Conservation (phyloP, 495 filamentous ascomycete genomes). For the Aspergillus ellipticus region DNA sequence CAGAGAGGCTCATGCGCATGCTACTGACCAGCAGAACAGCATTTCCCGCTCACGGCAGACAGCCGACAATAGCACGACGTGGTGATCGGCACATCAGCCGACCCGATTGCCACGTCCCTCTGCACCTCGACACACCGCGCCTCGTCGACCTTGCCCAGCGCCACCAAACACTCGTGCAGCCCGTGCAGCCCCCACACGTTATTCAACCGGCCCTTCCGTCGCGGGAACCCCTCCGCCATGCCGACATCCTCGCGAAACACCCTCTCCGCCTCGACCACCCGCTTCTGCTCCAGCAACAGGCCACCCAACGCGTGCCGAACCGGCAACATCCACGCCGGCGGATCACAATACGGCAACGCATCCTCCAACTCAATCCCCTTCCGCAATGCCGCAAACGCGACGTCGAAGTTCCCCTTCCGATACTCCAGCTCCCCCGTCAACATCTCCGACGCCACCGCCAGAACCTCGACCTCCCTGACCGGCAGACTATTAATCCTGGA, state of each 20-base stretch:
- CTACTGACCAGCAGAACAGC: neutral
- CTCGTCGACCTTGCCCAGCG: neutral
- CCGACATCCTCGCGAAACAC: conserved; percentile 1
- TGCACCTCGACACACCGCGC: neutral
- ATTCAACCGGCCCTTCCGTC: neutral
- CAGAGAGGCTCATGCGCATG: too few relatives aligned
- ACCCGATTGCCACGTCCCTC: neutral
- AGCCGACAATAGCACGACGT: conserved; percentile 8
- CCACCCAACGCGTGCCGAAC: neutral
- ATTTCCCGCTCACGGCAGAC: neutral
- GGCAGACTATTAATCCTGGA: neutral
- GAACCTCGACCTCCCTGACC: conserved; percentile 52
- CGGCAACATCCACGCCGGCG: conserved; percentile 1
- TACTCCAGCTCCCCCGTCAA: conserved; percentile 66
- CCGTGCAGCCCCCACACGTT: conserved; percentile 7
- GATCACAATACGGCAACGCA: neutral
- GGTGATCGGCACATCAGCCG: conserved; percentile 2
- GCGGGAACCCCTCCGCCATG: conserved; percentile 3
- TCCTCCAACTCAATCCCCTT: neutral
- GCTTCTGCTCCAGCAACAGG: neutral
- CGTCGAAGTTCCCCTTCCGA: conserved; percentile 49
- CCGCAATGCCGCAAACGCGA: conserved; percentile 39
- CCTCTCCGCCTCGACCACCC: neutral
- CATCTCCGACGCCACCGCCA: conserved; percentile 57
- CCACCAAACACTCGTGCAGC: conserved; percentile 2